Evolutionary conservation across 1,284 basidiomycete genomes (phyloP), one percentile per base, ranked within the genome.

Genomic region (Apiotrichum porosum): DNA sequence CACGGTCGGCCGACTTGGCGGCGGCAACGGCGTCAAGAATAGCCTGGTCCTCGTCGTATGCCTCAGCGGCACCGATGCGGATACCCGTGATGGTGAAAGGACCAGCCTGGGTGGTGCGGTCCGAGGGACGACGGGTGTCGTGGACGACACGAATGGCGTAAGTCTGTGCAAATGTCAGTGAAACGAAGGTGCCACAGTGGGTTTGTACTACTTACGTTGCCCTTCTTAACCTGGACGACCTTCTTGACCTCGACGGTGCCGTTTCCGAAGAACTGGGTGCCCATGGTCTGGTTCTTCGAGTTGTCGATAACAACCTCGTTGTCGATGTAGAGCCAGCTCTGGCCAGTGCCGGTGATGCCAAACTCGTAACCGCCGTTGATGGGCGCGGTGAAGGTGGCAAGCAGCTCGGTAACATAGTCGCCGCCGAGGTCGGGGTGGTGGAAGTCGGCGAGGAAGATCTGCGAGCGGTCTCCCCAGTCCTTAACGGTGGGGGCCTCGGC

Each of bases 231-330:
- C 37, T 57, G 49, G 47, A 57, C 24, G 8, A 31, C 42, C 22
- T 48, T 56, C 31, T 39, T 47, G 35, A 42, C 50, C 54, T 63
- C 58, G 12, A 35, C 39, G 12, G 52, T 59, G 19, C 63, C 57
- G 35, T 48, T 56, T n/a, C 51, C 52, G 37, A 65, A 63, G 47
- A 54, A 65, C 9, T 45, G 21, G 37, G 37, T 31, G 36, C 52
- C 45, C 33, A 30, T 43, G 4, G 33, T 26, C 32, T 45, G 51
- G 18, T 56, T 42, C 80, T 81, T 42, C 79, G 81, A 83, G 60
- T 85, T 85, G 64, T 86, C 83, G 44, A 86, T 80, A 4, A 78
- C 72, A 47, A 84, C 63, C 59, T 80, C 65, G 14, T 76, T 80
- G 54, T 86, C 68, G n/a, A 86, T 68, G 70, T 76, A 86, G 4